phyloP scores from a whole-genome alignment of 2,329 filamentous ascomycete genomes.

The Botryotinia calthae region DNA sequence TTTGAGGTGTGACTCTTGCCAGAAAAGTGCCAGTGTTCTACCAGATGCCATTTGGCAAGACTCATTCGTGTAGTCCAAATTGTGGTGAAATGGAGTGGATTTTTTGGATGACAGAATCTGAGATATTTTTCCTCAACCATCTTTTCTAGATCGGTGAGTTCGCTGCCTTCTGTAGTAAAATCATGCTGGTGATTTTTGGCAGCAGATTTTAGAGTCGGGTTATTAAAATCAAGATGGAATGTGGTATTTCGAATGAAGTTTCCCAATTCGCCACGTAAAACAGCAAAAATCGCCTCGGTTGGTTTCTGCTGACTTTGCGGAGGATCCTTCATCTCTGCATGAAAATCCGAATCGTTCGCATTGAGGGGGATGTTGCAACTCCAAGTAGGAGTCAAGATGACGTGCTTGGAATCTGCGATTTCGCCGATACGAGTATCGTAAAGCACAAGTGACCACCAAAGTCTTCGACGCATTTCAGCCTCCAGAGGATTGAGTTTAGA shows the following conservation, averaged over 20 bases:
- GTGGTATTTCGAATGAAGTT: conserved; percentile 40
- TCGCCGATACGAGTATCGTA: conserved; percentile 70
- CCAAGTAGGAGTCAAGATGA: conserved; percentile 44
- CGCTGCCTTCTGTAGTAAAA: conserved; percentile 19
- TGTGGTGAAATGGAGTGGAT: conserved; percentile 41
- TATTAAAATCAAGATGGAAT: conserved; percentile 32
- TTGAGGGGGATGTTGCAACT: conserved; percentile 59
- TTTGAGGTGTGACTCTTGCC: conserved; percentile 27
- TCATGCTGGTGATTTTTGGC: conserved; percentile 22
- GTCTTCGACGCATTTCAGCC: conserved; percentile 65
- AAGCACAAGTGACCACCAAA: conserved; percentile 71
- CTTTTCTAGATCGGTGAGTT: conserved; percentile 40
- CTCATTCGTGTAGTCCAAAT: conserved; percentile 32
- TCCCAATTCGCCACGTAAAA: conserved; percentile 56
- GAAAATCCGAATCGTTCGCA: conserved; percentile 60
- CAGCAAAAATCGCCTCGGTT: conserved; percentile 60
- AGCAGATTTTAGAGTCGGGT: conserved; percentile 28
- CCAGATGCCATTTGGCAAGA: conserved; percentile 34
- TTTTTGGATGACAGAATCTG: conserved; percentile 43
- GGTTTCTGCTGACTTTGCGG: conserved; percentile 50
- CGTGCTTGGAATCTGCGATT: conserved; percentile 52
- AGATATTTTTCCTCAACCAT: conserved; percentile 45
- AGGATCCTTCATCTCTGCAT: conserved; percentile 54
- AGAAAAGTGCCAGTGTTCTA: conserved; percentile 34
- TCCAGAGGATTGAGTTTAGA: conserved; percentile 53